Percentiles rank a stretch among this genome's conserved stretches.
Evolutionary conservation across 352 stramenopile species (phyloP).

Genomic region (Globisporangium spiculum): DNA sequence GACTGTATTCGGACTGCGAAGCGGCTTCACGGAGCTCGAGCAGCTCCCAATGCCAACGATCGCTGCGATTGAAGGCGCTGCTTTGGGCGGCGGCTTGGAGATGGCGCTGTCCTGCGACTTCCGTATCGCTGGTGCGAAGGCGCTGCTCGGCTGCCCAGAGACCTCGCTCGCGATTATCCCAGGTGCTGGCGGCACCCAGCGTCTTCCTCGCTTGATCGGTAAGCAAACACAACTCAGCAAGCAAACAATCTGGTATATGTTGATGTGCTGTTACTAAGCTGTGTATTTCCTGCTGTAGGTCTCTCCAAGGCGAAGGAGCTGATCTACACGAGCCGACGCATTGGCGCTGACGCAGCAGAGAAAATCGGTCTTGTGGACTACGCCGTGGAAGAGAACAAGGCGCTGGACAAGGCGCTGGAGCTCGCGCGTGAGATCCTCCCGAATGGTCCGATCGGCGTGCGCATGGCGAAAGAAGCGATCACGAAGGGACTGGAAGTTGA

Average conservation of each 20-base stretch:
- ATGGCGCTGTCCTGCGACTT: constrained; percentile 92
- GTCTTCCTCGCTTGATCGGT: constrained; percentile 90
- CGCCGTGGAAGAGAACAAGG: constrained; percentile 62
- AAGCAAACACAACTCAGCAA: not conserved
- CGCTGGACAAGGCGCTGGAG: constrained; percentile 72
- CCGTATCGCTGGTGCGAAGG: constrained; percentile 84
- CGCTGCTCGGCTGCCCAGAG: constrained; percentile 88
- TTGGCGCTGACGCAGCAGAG: constrained; percentile 70
- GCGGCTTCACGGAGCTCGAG: constrained; percentile 82
- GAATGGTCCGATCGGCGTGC: constrained; percentile 90
- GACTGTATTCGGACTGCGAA: constrained; percentile 75
- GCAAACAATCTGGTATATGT: not conserved
- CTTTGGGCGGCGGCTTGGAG: constrained; percentile 90
- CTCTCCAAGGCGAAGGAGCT: constrained; percentile 93
- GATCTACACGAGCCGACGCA: constrained; percentile 90
- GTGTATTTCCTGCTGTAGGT: constrained; percentile 21
- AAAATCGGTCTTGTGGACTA: constrained; percentile 90
- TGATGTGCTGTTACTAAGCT: not conserved
- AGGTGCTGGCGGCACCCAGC: constrained; percentile 91
- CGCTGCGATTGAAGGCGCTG: constrained; percentile 89
- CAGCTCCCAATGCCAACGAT: constrained; percentile 92
- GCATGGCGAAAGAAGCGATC: constrained; percentile 44
- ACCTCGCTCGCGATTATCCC: constrained; percentile 92
- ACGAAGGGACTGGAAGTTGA: constrained; percentile 80
- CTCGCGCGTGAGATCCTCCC: constrained; percentile 88